Percentiles rank a stretch among this genome's conserved stretches.
Evolutionary conservation across 2,329 filamentous ascomycete genomes (phyloP).

Genomic region (Daldinia eschscholtzii): DNA sequence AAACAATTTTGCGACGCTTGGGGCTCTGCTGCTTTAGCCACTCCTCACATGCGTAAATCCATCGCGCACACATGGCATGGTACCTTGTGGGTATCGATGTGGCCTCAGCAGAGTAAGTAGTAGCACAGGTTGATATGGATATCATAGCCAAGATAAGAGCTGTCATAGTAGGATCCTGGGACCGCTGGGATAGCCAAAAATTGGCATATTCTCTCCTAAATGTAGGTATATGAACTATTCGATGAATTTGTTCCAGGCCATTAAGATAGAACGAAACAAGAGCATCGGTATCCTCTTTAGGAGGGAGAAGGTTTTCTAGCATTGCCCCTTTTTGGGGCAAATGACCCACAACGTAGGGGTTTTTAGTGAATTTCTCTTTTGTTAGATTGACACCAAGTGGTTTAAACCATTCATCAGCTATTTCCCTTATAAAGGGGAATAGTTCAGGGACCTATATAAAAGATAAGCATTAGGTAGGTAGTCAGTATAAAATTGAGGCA

Average conservation of each 20-base stretch:
- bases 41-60: conserved; percentile 45
- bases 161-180: conserved; percentile 37
- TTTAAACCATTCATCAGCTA: conserved; percentile 42
- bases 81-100: conserved; percentile 26
- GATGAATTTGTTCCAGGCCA: conserved; percentile 56
- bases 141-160: conserved; percentile 52
- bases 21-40: conserved; percentile 44
- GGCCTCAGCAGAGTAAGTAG: conserved; percentile 21
- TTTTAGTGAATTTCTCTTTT: conserved; percentile 25
- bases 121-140: conserved; percentile 41
- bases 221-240: conserved; percentile 45
- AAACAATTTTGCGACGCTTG: conserved; percentile 42
- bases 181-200: conserved; percentile 34
- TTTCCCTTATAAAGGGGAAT: conserved; percentile 43
- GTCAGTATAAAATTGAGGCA: neutral
- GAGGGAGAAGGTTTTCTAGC: conserved; percentile 47
- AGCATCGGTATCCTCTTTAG: conserved; percentile 52
- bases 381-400: conserved; percentile 36
- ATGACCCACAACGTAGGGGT: neutral
- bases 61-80: conserved; percentile 30
- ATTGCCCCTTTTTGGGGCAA: neutral
- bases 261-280: conserved; percentile 55
- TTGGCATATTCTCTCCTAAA: conserved; percentile 40
- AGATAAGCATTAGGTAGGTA: neutral
- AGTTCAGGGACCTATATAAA: conserved; percentile 39